Evolutionary conservation across 2,329 filamentous ascomycete species (phyloP), one percentile per base, ranked within the genome.

Genomic region (Nemania sp.): DNA sequence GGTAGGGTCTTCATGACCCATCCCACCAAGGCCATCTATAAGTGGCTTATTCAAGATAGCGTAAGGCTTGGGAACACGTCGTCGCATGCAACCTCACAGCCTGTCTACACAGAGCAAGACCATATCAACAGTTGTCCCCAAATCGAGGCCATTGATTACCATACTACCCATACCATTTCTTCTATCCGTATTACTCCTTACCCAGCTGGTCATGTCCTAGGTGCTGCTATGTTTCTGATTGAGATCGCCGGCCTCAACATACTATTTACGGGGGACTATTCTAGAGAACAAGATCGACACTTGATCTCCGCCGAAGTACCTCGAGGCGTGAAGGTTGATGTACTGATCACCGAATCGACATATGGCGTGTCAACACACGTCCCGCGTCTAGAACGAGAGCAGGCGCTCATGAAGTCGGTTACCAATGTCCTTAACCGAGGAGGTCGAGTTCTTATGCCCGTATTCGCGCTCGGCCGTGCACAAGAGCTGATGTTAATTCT

Each of bases 1-100:
- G 96, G 96, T 56, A 90, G 94, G 24, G 95, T 98, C 69, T 98
- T 98, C 84, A 99, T 98, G 95, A 99, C 96, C 59, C 96, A 99
- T 84, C 94, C 96, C 1, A 99, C 96, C 54, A 98, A 99, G 81
- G 96, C 96, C 75, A 99, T 99, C 79, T 99, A 99, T 87, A 98
- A 98, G 82, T 98, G 96, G 95, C 89, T 98, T 59, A 98, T 98
- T 70, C 94, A 97, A 80, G 96, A 99, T 81, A 97, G 94, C 73
- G 93, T 99, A 52, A 91, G 96, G 67, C 94, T 99, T 32, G 92
- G 91, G 78, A 92, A 90, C 76, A 90, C 87, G 4, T 89, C 88
- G 1, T 89, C 88, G 10, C 88, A 88, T 72, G 82, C 85, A 62
- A 85, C 84, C 0, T 85, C 92, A 76, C 87, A 96, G 85, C 85